Conservation (phyloP, 177 flowering plant species). For the Tripterygium wilfordii region DNA sequence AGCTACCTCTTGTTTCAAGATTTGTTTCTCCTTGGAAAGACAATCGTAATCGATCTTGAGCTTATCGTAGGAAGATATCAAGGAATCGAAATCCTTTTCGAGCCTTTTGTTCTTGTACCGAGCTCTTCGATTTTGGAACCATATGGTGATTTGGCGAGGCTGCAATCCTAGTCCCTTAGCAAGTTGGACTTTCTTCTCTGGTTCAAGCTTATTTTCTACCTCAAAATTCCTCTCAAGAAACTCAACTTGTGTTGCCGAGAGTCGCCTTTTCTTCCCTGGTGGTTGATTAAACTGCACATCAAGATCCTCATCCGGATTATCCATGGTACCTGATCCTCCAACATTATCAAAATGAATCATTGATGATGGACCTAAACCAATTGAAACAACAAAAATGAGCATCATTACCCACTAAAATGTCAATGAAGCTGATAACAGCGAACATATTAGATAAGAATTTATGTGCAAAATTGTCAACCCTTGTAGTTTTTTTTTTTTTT, state of each 20-base stretch:
- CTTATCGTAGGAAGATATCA: constrained; percentile 23
- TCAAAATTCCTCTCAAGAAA: constrained; percentile 34
- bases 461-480: not conserved
- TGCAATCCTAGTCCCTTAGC: constrained; percentile 36
- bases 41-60: constrained; percentile 32
- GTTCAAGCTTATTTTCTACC: constrained; percentile 39
- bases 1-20: constrained; percentile 19
- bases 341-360: constrained; percentile 12
- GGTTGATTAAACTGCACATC: constrained; percentile 19
- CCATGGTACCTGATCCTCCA: constrained; percentile 4
- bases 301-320: constrained; percentile 16
- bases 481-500: no score
- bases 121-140: constrained; percentile 43
- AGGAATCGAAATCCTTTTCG: constrained; percentile 28
- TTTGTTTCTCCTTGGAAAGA: constrained; percentile 25
- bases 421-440: no score
- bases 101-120: constrained; percentile 36
- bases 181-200: constrained; percentile 31
- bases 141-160: constrained; percentile 36
- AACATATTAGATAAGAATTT: no score
- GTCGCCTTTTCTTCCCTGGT: constrained; percentile 35
- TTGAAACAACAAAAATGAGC: not conserved
- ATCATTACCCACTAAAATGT: not conserved
- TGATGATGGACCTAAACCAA: constrained; percentile 6
- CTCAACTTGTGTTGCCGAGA: constrained; percentile 24